Percentiles rank a stretch among this genome's conserved stretches.
These are phyloP conservation scores for Podila verticillata DNA, from an alignment of 192 early-diverging fungal species.

Conservation along the genomic window DNA sequence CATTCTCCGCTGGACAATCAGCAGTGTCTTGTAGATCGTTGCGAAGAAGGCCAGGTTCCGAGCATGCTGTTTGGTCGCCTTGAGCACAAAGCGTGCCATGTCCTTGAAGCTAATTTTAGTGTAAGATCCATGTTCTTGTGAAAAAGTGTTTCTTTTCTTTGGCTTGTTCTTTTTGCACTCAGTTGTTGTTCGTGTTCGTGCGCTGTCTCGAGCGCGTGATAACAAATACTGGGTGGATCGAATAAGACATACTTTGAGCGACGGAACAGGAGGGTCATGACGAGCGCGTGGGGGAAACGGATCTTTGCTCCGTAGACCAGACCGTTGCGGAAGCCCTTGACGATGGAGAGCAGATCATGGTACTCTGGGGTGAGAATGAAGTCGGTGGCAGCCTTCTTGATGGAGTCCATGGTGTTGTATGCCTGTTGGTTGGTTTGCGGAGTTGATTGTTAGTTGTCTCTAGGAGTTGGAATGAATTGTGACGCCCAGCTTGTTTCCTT, in stretches of 20 bases:
- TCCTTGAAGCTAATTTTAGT: slow-evolving; percentile 71
- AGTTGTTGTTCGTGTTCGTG: neutral
- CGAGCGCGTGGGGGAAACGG: slow-evolving; percentile 95
- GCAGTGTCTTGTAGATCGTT: slow-evolving; percentile 92
- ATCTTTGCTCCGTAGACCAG: slow-evolving; percentile 97
- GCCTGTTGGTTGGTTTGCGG: too few species aligned
- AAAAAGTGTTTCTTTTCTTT: neutral
- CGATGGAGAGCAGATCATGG: slow-evolving; percentile 82
- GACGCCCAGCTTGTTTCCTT: too few species aligned
- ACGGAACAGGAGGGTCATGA: slow-evolving; percentile 96
- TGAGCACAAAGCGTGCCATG: slow-evolving; percentile 80
- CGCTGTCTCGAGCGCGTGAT: neutral
- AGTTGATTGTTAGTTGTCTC: too few species aligned
- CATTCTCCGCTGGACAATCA: slow-evolving; percentile 79
- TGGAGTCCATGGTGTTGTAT: slow-evolving; percentile 28
- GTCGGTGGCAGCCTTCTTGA: slow-evolving; percentile 53
- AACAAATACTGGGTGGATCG: neutral
- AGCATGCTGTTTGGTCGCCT: slow-evolving; percentile 90
- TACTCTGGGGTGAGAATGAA: slow-evolving; percentile 77
- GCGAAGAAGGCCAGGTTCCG: slow-evolving; percentile 91
- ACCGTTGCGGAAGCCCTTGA: slow-evolving; percentile 95
- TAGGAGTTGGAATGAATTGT: too few species aligned
- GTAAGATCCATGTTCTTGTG: neutral
- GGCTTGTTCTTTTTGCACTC: neutral
- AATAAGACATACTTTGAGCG: slow-evolving; percentile 69